These are phyloP conservation scores for Gautieria morchelliformis DNA, from an alignment of 768 basidiomycete genomes.

Conservation along the genomic window DNA sequence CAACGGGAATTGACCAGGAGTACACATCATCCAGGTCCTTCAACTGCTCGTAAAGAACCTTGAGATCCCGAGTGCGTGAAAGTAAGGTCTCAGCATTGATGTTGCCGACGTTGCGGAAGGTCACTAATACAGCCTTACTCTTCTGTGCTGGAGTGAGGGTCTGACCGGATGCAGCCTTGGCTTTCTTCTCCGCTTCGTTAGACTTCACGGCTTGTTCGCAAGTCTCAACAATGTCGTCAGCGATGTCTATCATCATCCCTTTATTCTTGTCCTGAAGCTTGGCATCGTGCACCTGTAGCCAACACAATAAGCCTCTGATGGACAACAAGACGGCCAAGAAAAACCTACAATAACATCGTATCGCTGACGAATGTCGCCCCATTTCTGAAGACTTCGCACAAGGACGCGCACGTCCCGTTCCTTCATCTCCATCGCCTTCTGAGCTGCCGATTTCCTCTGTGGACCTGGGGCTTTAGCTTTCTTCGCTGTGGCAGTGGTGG, in stretches of 20 bases:
- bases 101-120: conserved; percentile 79
- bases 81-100: conserved; percentile 98
- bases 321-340: conserved; percentile 6
- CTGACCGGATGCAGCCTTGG: conserved; percentile 71
- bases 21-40: conserved; percentile 52
- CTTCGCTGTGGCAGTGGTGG: conserved; percentile 52
- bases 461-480: conserved; percentile 65
- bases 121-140: conserved; percentile 93
- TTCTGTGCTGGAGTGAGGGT: conserved; percentile 88
- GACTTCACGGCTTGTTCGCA: conserved; percentile 79
- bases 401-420: conserved; percentile 95
- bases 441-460: conserved; percentile 81
- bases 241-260: conserved; percentile 79
- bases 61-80: conserved; percentile 80
- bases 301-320: conserved; percentile 5
- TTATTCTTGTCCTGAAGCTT: conserved; percentile 92
- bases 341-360: conserved; percentile 85
- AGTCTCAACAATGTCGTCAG: conserved; percentile 86
- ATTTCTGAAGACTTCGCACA: conserved; percentile 89
- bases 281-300: conserved; percentile 66
- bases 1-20: conserved; percentile 82
- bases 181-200: conserved; percentile 72
- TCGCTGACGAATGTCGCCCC: conserved; percentile 93
- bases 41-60: conserved; percentile 77
- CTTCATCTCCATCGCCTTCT: conserved; percentile 94